These are phyloP conservation scores for Alternaria atra DNA, from an alignment of 2,329 filamentous ascomycete species.

Conservation along the genomic window DNA sequence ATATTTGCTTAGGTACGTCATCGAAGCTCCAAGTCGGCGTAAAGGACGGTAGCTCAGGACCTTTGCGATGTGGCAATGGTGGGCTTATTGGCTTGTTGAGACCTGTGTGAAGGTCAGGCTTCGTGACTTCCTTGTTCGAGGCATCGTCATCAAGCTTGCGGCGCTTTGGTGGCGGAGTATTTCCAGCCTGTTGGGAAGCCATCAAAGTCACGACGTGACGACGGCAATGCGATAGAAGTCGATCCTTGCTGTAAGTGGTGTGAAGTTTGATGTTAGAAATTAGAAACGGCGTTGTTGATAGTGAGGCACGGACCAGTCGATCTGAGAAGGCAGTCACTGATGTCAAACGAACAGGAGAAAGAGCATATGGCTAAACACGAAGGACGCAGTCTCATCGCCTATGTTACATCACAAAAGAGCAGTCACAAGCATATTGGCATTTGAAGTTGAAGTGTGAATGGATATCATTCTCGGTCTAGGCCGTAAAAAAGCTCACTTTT, in stretches of 20 bases:
- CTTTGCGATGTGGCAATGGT: slow-evolving; percentile 28
- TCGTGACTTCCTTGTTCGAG: slow-evolving; percentile 7
- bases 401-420: neutral
- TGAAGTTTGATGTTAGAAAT: neutral
- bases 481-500: slow-evolving; percentile 30
- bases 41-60: slow-evolving; percentile 1
- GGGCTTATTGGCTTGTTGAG: slow-evolving; percentile 43
- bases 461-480: slow-evolving; percentile 32
- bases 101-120: slow-evolving; percentile 13
- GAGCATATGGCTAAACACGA: neutral
- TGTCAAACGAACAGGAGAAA: neutral
- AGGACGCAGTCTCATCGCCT: neutral
- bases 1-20: slow-evolving; percentile 24
- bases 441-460: slow-evolving; percentile 15
- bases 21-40: slow-evolving; percentile 27
- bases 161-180: slow-evolving; percentile 35
- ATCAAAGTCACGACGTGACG: slow-evolving; percentile 9
- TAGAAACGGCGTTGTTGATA: neutral
- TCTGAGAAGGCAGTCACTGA: slow-evolving; percentile 10
- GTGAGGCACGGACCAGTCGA: slow-evolving; percentile 11
- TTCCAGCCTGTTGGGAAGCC: slow-evolving; percentile 13
- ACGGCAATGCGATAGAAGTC: neutral
- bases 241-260: neutral
- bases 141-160: slow-evolving; percentile 30
- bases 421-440: neutral